phyloP scores from a whole-genome alignment of 768 basidiomycete species.

The Panaeolus cyanescens region DNA sequence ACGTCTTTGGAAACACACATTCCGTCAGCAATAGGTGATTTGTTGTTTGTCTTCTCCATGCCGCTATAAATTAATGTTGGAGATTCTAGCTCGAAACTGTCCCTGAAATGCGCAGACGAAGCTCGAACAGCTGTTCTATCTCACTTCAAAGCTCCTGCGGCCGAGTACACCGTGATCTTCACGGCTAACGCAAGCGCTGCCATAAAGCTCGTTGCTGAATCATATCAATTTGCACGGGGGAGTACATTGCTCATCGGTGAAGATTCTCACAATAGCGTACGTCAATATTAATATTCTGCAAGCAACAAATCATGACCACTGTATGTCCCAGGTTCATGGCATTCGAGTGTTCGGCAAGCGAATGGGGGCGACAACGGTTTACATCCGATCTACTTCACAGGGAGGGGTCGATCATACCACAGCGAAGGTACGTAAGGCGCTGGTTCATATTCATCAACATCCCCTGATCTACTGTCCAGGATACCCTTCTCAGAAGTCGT shows the following conservation, averaged over 20 bases:
- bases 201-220: slow-evolving; percentile 80
- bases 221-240: slow-evolving; percentile 65
- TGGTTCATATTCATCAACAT: slow-evolving; percentile 15
- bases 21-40: slow-evolving; percentile 77
- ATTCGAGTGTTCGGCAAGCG: slow-evolving; percentile 69
- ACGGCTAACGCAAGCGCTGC: slow-evolving; percentile 80
- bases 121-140: slow-evolving; percentile 73
- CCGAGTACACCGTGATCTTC: slow-evolving; percentile 81
- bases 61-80: slow-evolving; percentile 2
- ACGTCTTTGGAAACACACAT: slow-evolving; percentile 81
- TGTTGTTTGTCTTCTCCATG: slow-evolving; percentile 25
- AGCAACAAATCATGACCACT: slow-evolving; percentile 1
- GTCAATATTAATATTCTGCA: slow-evolving; percentile 10
- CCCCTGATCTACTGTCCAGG: slow-evolving; percentile 32
- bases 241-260: slow-evolving; percentile 66
- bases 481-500: slow-evolving; percentile 49
- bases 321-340: slow-evolving; percentile 53
- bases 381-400: slow-evolving; percentile 61
- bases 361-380: slow-evolving; percentile 59
- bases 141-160: slow-evolving; percentile 71
- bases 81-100: slow-evolving; percentile 69
- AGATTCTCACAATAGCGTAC: slow-evolving; percentile 83
- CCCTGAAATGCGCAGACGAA: slow-evolving; percentile 63
- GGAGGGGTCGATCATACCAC: slow-evolving; percentile 64
- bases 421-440: slow-evolving; percentile 55